Base-by-base conservation (phyloP, 768 basidiomycete genomes). In the Polyporus arcularius region DNA sequence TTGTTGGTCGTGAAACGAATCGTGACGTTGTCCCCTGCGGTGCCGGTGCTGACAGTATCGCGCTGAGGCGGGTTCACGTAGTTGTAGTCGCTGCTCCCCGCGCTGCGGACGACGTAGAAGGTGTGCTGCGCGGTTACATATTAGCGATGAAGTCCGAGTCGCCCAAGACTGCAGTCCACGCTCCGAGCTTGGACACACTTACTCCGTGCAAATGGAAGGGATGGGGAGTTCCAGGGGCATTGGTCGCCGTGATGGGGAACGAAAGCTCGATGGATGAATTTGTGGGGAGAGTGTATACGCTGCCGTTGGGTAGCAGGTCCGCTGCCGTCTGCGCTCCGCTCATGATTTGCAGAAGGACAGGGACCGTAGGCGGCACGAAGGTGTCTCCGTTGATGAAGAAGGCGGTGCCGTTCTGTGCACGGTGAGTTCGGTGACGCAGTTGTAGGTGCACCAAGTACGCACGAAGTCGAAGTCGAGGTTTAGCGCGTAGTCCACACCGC, bases 311-410 rank as follows among this genome's bases (percentile, higher is more conserved):
- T 68, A 75, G 40, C 26, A 83, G 63, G 39, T 77, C 75, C 35
- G 74, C 71, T 0, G 79, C 76, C 0, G 60, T 62, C 15, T 72
- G 70, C 3, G 75, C 72, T 8, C 80, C 80, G 57, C 78, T 80
- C 40, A 82, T 60, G 42, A 82, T 78, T 63, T 83, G 79, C 16
- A 82, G 72, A 14, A 84, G 67, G 7, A 79, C 78, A 2, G 81
- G 81, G 0, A 74, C 72, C 18, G 67, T 71, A 0, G 81, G 80
- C 1, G 78, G 69, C 1, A 53, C 43, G n/a, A 52, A 60, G 1
- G 75, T 69, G 3, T 55, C 65, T 15, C 68, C 68, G 55, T 79
- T 77, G 46, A 79, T 63, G 8, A 62, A 59, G 61, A 74, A 78
- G 26, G 62, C 39, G 15, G 32, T 47, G 51, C 51, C 26, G 69